Evolutionary conservation across 2,329 filamentous ascomycete genomes (phyloP).

Genomic region (Trichophyton benhamiae): DNA sequence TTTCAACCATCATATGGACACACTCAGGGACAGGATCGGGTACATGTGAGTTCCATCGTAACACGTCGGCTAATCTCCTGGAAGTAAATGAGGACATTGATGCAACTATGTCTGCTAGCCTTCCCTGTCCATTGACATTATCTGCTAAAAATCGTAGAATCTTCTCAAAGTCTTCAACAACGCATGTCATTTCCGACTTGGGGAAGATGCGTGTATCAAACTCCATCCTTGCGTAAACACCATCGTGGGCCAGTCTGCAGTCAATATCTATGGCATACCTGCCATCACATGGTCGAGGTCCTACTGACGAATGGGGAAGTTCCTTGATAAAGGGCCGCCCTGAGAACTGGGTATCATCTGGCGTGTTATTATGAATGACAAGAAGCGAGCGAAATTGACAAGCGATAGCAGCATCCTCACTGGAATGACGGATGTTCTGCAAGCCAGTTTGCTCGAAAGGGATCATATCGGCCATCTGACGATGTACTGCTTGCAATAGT

Average conservation of each 20-base stretch:
- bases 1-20: not conserved
- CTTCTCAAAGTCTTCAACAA: not conserved
- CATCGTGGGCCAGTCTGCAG: not conserved
- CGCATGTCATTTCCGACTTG: not conserved
- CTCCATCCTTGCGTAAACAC: not conserved
- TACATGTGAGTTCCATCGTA: constrained; percentile 14
- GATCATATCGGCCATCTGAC: constrained; percentile 45
- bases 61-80: not conserved
- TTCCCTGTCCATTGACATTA: not conserved
- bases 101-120: not conserved
- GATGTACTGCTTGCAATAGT: constrained; percentile 43
- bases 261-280: not conserved
- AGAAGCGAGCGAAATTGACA: constrained; percentile 33
- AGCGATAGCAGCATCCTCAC: constrained; percentile 30
- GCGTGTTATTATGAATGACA: constrained; percentile 18
- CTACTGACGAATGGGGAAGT: not conserved
- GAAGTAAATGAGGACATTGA: constrained; percentile 3
- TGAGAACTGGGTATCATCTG: not conserved
- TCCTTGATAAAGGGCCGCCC: not conserved
- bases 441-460: constrained; percentile 43
- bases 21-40: constrained; percentile 9
- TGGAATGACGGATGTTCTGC: constrained; percentile 41
- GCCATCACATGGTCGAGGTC: not conserved
- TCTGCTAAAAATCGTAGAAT: not conserved
- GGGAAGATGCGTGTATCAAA: not conserved